These are phyloP conservation scores for rapeseed (Brassica napus) DNA, from an alignment of 345 rosid species.

Conservation along the genomic window Da-Ae NC_063435.1:25346001-25346500, in stretches of 20 bases:
- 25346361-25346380: constrained; percentile 25
- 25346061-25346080: constrained; percentile 74
- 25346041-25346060: constrained; percentile 94
- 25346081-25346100: constrained; percentile 72
- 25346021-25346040: constrained; percentile 85
- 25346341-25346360: constrained; percentile 60
- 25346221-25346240: constrained; percentile 73
- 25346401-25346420: constrained; percentile 48
- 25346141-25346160: constrained; percentile 85
- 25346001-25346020: constrained; percentile 43
- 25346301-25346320: constrained; percentile 28
- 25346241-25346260: constrained; percentile 90
- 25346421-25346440: constrained; percentile 33
- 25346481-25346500: constrained; percentile 49
- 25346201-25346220: constrained; percentile 96
- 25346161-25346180: constrained; percentile 67
- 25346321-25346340: constrained; percentile 41
- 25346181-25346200: constrained; percentile 86
- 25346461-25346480: constrained; percentile 64
- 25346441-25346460: constrained; percentile 57
- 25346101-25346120: constrained; percentile 43
- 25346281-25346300: constrained; percentile 25
- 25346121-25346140: constrained; percentile 54
- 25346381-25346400: constrained; percentile 45
- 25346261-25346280: constrained; percentile 54